Base-by-base conservation (phyloP, 176 grass and related monocot genomes). In the Musa beccarii region DNA sequence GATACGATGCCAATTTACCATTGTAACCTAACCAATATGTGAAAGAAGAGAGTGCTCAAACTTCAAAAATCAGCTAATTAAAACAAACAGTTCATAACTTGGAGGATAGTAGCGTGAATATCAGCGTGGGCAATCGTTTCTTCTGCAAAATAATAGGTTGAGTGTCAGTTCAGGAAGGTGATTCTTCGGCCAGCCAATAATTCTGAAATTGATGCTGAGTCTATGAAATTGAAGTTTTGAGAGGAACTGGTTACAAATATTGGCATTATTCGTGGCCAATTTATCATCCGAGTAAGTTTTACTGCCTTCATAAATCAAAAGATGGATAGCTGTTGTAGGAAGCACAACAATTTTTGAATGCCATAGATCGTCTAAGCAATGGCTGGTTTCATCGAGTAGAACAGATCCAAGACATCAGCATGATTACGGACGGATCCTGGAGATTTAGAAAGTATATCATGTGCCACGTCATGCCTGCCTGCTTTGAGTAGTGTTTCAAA, bases 401-500 rank as follows among this genome's bases (percentile, higher is more conserved):
- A 92, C 21, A 96, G 76, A 79, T 86, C 78, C 43, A 83, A 76
- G 71, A 92, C 83, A 87, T 92, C 84, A 8, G 89, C 75, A 52
- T 96, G 85, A 73, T 92, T 88, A 53, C 83, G 76, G 52, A 92
- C 74, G 69, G 68, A 89, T 64, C 75, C 85, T 54, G 87, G 92
- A 82, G 84, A 96, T 59, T 81, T 83, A 20, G 72, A 89, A 66
- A 89, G 82, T 68, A 96, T 55, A 71, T 84, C 84, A 20, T 86
- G 92, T 14, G 92, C 92, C 66, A 89, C 63, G 49, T 87, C 72
- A 76, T 81, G 81, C 76, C 92, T 89, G 61, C 83, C 84, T 73
- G 89, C 84, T 64, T 80, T 81, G 68, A 96, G 87, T 49, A 92
- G 69, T 14, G 52, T 77, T 81, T 89, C 69, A 80, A 89, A 96